phyloP scores from a whole-genome alignment of 768 basidiomycete genomes.

The Suillus ampliporus region DNA sequence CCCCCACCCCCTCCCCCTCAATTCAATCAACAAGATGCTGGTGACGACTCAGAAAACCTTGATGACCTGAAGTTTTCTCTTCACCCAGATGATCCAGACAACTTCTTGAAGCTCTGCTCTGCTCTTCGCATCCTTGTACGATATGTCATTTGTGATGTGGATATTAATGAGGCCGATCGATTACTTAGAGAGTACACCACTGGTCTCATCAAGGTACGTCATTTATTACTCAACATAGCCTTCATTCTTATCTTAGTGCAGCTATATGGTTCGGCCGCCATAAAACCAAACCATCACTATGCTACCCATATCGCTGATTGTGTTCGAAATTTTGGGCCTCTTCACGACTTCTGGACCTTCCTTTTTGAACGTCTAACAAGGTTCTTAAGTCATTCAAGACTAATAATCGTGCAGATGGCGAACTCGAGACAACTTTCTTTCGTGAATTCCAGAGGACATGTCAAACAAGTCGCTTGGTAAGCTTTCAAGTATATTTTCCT shows the following conservation, averaged over 20 bases:
- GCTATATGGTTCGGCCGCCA: slow-evolving; percentile 36
- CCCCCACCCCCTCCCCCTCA: no score
- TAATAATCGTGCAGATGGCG: slow-evolving; percentile 37
- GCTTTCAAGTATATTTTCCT: no score
- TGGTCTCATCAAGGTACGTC: slow-evolving; percentile 26
- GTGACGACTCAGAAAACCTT: background rate
- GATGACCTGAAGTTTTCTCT: slow-evolving; percentile 8
- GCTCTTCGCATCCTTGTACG: slow-evolving; percentile 22
- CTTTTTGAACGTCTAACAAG: slow-evolving; percentile 43
- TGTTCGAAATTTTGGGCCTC: slow-evolving; percentile 39
- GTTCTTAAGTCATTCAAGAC: slow-evolving; percentile 42
- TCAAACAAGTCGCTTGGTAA: background rate
- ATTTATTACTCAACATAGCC: slow-evolving; percentile 13
- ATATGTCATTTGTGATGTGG: slow-evolving; percentile 9
- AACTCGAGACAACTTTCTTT: slow-evolving; percentile 35
- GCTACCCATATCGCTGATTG: slow-evolving; percentile 34
- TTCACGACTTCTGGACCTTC: slow-evolving; percentile 46
- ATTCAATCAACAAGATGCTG: no score
- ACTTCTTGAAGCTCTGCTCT: slow-evolving; percentile 27
- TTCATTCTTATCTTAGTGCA: slow-evolving; percentile 14
- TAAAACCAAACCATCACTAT: slow-evolving; percentile 46
- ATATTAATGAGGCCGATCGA: slow-evolving; percentile 17
- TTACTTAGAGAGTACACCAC: slow-evolving; percentile 29
- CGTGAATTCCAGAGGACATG: slow-evolving; percentile 26
- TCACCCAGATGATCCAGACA: slow-evolving; percentile 21